A percentile compares a stretch with the other conserved stretches of the same genome.
These are phyloP conservation scores for Saksenaea oblongispora DNA, from an alignment of 371 early-diverging fungal genomes.

Conservation along the genomic window DNA sequence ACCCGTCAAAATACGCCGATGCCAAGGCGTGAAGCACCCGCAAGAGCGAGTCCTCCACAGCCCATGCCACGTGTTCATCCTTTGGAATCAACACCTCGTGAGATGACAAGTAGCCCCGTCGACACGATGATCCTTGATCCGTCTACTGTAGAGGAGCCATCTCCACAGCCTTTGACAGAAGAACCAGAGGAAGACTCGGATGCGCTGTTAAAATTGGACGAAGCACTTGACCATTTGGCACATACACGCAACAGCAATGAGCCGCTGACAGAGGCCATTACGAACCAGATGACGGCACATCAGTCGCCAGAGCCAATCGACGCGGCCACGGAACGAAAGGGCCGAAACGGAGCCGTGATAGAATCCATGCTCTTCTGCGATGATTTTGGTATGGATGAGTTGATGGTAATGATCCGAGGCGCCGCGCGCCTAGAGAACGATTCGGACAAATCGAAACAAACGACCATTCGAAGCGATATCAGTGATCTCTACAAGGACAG, in stretches of 20 bases:
- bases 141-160: not conserved
- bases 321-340: not conserved
- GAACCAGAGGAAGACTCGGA: conserved; percentile 25
- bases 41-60: conserved; percentile 7
- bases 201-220: conserved; percentile 23
- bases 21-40: conserved; percentile 25
- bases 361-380: conserved; percentile 47
- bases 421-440: conserved; percentile 27
- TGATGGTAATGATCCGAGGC: conserved; percentile 52
- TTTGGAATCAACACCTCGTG: not conserved
- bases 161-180: not conserved
- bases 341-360: conserved; percentile 13
- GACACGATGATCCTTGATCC: not conserved
- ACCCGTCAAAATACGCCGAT: conserved; percentile 49
- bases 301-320: conserved; percentile 6
- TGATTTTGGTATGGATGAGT: conserved; percentile 54
- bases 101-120: not conserved
- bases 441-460: not conserved
- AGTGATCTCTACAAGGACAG: conserved; percentile 38
- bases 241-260: conserved; percentile 30
- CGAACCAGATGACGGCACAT: conserved; percentile 4
- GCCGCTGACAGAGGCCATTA: conserved; percentile 24
- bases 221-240: conserved; percentile 22
- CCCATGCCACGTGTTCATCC: conserved; percentile 15
- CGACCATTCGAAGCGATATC: conserved; percentile 37